Conservation (phyloP, 805 yeast species). For the Cyberlindnera veronae region DNA sequence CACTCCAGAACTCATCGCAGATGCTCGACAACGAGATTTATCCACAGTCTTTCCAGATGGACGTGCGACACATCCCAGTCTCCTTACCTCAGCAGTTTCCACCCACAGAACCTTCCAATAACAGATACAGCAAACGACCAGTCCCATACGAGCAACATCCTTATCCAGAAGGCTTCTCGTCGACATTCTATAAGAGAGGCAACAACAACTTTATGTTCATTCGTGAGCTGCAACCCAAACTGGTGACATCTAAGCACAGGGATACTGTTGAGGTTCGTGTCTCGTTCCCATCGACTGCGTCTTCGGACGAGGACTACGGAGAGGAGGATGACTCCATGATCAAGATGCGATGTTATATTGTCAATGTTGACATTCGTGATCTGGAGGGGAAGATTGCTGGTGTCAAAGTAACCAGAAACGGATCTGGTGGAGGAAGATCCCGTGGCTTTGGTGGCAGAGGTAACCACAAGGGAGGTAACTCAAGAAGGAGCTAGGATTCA, state of each 20-base stretch:
- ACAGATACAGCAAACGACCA: conserved; percentile 5
- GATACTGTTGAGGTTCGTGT: conserved; percentile 39
- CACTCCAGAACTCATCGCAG: no score
- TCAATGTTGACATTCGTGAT: conserved; percentile 40
- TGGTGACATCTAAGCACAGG: conserved; percentile 37
- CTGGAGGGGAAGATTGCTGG: conserved; percentile 37
- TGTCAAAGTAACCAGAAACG: conserved; percentile 18
- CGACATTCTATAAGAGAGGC: conserved; percentile 46
- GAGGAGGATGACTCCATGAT: conserved; percentile 22
- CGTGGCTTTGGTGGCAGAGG: conserved; percentile 6
- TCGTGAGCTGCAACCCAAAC: conserved; percentile 44
- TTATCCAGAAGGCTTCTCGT: conserved; percentile 48
- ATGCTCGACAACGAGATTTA: conserved; percentile 12
- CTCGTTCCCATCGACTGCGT: conserved; percentile 33
- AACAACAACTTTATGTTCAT: conserved; percentile 50
- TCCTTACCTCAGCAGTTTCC: conserved; percentile 5
- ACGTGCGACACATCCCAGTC: conserved; percentile 4
- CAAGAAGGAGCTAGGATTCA: neutral
- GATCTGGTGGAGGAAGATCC: conserved; percentile 3
- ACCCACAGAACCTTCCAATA: neutral
- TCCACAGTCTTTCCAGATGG: conserved; percentile 10
- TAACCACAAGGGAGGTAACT: conserved; percentile 4
- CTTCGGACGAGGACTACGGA: conserved; percentile 17
- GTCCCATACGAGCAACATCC: conserved; percentile 18
- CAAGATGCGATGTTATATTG: conserved; percentile 37